Conservation (phyloP, 2,329 filamentous ascomycete genomes). For the Colletotrichum abscissum region DNA sequence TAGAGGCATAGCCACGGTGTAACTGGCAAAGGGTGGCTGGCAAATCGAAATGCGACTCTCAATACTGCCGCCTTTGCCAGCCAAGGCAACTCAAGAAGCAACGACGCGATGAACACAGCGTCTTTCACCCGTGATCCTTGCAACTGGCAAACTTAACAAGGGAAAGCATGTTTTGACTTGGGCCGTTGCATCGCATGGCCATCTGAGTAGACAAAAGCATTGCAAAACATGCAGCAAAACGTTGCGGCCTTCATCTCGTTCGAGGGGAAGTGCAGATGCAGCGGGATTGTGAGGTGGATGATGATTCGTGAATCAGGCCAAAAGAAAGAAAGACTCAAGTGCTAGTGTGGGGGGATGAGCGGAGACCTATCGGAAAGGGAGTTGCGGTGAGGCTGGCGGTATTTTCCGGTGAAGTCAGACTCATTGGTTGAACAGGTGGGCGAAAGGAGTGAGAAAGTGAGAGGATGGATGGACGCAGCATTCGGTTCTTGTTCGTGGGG, state of each 20-base stretch:
- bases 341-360: constrained; percentile 31
- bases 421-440: constrained; percentile 18
- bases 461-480: constrained; percentile 5
- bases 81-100: constrained; percentile 2
- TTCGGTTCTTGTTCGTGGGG: constrained; percentile 21
- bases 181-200: constrained; percentile 21
- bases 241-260: constrained; percentile 17
- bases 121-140: constrained; percentile 15
- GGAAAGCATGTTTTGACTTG: constrained; percentile 12
- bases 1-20: constrained; percentile 3
- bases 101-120: constrained; percentile 11
- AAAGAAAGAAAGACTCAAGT: constrained; percentile 25
- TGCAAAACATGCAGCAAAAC: constrained; percentile 12
- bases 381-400: constrained; percentile 39
- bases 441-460: not conserved
- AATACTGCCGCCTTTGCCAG: not conserved
- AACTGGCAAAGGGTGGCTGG: not conserved
- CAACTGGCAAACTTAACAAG: not conserved
- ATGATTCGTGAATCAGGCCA: constrained; percentile 27
- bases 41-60: not conserved
- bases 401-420: constrained; percentile 26
- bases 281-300: constrained; percentile 8
- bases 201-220: constrained; percentile 1
- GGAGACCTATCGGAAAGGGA: constrained; percentile 36
- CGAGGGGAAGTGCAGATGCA: constrained; percentile 23